Conservation (phyloP, 306 rosid species). For the Pueraria montana region DNA sequence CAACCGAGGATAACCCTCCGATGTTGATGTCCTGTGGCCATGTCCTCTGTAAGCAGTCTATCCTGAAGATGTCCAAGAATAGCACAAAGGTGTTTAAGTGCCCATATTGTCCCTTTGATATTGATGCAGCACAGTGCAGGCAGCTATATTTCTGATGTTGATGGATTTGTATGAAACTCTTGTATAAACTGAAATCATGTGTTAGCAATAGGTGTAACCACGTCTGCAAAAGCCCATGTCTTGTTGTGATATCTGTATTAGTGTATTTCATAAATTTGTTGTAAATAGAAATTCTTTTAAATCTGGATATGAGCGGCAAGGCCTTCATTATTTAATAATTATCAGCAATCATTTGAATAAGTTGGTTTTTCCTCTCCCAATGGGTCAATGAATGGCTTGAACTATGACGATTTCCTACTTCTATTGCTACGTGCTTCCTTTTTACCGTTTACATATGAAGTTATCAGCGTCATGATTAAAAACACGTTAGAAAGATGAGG, state of each 20-base stretch:
- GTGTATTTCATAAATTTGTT: slow-evolving; percentile 46
- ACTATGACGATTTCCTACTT: neutral
- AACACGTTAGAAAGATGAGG: neutral
- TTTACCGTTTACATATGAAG: neutral
- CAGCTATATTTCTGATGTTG: slow-evolving; percentile 67
- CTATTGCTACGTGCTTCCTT: neutral
- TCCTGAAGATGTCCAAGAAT: slow-evolving; percentile 92
- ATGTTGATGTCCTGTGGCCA: slow-evolving; percentile 94
- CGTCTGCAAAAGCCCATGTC: slow-evolving; percentile 46
- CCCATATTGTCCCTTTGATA: slow-evolving; percentile 84
- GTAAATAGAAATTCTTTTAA: slow-evolving; percentile 74
- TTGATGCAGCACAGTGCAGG: slow-evolving; percentile 69
- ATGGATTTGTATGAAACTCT: slow-evolving; percentile 47
- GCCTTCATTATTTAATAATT: neutral
- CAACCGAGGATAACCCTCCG: slow-evolving; percentile 90
- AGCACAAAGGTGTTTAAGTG: slow-evolving; percentile 82
- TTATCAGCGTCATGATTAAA: neutral
- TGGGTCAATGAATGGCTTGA: neutral
- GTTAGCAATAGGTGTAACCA: slow-evolving; percentile 51
- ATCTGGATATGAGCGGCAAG: slow-evolving; percentile 31
- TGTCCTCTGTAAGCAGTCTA: slow-evolving; percentile 94
- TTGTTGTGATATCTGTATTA: slow-evolving; percentile 46
- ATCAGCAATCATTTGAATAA: slow-evolving; percentile 22
- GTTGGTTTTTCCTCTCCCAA: neutral
- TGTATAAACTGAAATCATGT: slow-evolving; percentile 52